phyloP scores from a whole-genome alignment of 129 eudicot species.

The Ambrosia trifida region DNA sequence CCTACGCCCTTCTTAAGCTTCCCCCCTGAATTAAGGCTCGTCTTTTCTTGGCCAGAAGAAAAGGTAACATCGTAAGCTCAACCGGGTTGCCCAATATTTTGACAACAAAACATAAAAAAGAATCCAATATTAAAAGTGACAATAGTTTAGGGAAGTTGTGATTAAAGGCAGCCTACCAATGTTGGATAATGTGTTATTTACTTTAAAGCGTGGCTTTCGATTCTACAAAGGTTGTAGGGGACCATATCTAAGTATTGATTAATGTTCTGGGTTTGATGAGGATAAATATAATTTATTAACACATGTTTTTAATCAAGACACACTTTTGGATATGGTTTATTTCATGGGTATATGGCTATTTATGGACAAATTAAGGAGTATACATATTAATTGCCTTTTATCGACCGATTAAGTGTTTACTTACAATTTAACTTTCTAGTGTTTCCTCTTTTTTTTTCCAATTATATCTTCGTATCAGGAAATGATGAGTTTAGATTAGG shows the following conservation, averaged over 20 bases:
- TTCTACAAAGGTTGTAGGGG: constrained; percentile 52
- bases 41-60: constrained; percentile 29
- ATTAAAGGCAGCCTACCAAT: constrained; percentile 30
- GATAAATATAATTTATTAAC: constrained; percentile 7
- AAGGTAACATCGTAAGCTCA: constrained; percentile 38
- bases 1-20: too few species aligned
- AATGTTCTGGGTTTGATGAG: constrained; percentile 38
- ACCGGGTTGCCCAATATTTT: constrained; percentile 36
- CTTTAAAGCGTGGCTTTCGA: constrained; percentile 30
- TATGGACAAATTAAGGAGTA: constrained; percentile 2
- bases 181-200: constrained; percentile 34
- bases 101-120: constrained; percentile 35
- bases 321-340: constrained; percentile 16
- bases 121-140: constrained; percentile 15
- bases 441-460: too few species aligned
- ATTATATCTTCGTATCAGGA: too few species aligned
- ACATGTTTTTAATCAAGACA: constrained; percentile 24
- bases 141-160: constrained; percentile 29
- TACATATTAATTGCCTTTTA: background rate
- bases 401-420: too few species aligned
- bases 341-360: constrained; percentile 8
- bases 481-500: too few species aligned
- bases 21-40: background rate
- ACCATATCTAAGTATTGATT: constrained; percentile 41
- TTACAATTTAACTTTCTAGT: too few species aligned